Evolutionary conservation across 169 alveolate genomes (phyloP).

Genomic region (Eimeria tenella): DNA sequence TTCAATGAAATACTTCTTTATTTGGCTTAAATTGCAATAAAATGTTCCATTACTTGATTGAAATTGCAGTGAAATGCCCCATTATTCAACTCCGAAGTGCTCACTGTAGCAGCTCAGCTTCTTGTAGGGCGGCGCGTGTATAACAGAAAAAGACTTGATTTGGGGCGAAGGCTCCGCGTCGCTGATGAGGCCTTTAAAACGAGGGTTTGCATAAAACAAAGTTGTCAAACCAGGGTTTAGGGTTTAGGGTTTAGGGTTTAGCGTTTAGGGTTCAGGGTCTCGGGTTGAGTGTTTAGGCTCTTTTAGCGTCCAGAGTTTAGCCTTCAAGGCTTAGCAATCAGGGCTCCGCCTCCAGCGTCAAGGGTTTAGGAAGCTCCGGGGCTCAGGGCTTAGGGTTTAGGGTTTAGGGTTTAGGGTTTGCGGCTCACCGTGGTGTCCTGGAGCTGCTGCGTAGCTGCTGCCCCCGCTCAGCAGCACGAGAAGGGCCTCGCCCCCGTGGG

Average conservation of each 20-base stretch:
- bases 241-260: conserved; percentile 17
- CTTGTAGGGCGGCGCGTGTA: conserved; percentile 83
- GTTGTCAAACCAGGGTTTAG: not conserved
- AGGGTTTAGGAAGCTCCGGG: no score
- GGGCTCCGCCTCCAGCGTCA: no score
- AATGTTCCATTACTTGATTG: no score
- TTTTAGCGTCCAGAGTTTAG: no score
- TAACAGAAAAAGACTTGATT: conserved; percentile 87
- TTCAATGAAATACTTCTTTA: no score
- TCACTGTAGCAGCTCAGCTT: conserved; percentile 87
- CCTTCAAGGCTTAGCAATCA: not conserved
- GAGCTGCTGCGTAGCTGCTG: conserved; percentile 77
- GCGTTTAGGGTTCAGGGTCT: conserved; percentile 18
- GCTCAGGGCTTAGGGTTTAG: no score
- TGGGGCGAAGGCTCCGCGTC: conserved; percentile 83
- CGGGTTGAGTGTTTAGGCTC: no score
- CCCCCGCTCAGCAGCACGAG: conserved; percentile 83
- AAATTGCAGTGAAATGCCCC: not conserved
- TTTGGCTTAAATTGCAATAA: no score
- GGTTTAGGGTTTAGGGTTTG: no score
- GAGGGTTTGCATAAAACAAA: no score
- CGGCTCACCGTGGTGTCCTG: conserved; percentile 81
- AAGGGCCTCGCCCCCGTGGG: conserved; percentile 83
- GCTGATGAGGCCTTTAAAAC: conserved; percentile 74
- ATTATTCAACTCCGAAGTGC: not conserved